Evolutionary conservation across 2,329 filamentous ascomycete genomes (phyloP).

Genomic region (Fusarium illudens): DNA sequence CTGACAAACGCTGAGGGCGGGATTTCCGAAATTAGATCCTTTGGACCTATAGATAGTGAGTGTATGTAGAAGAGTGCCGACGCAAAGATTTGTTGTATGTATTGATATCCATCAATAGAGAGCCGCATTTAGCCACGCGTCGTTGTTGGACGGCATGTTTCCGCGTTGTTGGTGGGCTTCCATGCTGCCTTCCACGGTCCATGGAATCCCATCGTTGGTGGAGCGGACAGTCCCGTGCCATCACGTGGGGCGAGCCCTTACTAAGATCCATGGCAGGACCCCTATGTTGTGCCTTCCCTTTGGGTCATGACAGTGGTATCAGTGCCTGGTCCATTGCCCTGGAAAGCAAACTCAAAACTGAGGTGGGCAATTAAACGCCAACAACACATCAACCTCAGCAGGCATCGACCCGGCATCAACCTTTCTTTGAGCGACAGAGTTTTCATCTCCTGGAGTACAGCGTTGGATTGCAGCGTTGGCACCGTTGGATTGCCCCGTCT

Average conservation of each 20-base stretch:
- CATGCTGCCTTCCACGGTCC: background rate
- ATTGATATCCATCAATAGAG: slow-evolving; percentile 2
- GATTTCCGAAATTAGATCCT: background rate
- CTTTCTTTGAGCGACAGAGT: slow-evolving; percentile 10
- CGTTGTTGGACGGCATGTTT: background rate
- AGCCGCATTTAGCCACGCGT: background rate
- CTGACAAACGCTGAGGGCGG: background rate
- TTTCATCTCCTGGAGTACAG: slow-evolving; percentile 8
- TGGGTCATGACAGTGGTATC: background rate
- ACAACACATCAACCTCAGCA: slow-evolving; percentile 10
- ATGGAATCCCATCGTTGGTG: background rate
- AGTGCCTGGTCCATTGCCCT: slow-evolving; percentile 6
- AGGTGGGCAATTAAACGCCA: slow-evolving; percentile 25
- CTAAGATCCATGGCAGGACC: background rate
- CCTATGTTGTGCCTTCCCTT: background rate
- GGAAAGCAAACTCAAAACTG: slow-evolving; percentile 32
- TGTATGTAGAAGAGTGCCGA: background rate
- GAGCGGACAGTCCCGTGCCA: slow-evolving; percentile 8
- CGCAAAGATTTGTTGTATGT: background rate
- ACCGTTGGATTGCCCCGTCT: slow-evolving; percentile 1
- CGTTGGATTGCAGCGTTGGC: background rate
- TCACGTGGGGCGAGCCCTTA: slow-evolving; percentile 33
- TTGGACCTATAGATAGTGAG: background rate
- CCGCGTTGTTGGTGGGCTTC: background rate
- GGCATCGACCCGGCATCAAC: slow-evolving; percentile 16